Evolutionary conservation across 2,329 filamentous ascomycete species (phyloP).

Genomic region (Trichoderma atroviride): DNA sequence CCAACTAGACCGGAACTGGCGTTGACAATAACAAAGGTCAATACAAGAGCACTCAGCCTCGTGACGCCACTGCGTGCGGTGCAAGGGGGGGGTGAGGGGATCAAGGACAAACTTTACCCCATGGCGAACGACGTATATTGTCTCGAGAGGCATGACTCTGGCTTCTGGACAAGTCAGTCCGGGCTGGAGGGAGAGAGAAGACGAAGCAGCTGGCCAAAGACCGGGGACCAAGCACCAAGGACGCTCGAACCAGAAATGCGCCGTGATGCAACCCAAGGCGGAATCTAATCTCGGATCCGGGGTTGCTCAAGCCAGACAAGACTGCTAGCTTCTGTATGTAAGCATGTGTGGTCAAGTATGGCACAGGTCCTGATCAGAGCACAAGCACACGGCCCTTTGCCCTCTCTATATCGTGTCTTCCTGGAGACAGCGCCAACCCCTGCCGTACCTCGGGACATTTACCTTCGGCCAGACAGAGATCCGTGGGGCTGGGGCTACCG

Average conservation of each 20-base stretch:
- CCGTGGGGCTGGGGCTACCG: conserved; percentile 5
- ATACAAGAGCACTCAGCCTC: conserved; percentile 27
- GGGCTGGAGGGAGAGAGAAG: neutral
- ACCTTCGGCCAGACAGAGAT: neutral
- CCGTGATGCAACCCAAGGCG: conserved; percentile 20
- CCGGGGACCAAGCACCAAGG: neutral
- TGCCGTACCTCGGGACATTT: neutral
- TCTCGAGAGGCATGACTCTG: conserved; percentile 63
- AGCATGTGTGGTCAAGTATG: neutral
- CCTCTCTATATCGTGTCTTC: neutral
- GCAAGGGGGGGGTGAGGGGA: conserved; percentile 22
- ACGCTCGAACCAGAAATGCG: conserved; percentile 13
- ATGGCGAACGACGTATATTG: conserved; percentile 74
- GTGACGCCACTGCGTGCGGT: conserved; percentile 27
- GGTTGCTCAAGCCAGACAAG: conserved; percentile 19
- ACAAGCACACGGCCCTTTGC: neutral
- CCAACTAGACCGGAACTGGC: conserved; percentile 88
- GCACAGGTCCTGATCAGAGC: neutral
- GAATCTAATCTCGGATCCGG: conserved; percentile 18
- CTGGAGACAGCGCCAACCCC: neutral
- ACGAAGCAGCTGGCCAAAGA: neutral
- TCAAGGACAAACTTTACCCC: conserved; percentile 57
- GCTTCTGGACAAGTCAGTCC: neutral
- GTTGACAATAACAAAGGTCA: conserved; percentile 29
- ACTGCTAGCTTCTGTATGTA: neutral